Conservation (phyloP, 306 rosid genomes). For the Hippophae tibetana region DNA sequence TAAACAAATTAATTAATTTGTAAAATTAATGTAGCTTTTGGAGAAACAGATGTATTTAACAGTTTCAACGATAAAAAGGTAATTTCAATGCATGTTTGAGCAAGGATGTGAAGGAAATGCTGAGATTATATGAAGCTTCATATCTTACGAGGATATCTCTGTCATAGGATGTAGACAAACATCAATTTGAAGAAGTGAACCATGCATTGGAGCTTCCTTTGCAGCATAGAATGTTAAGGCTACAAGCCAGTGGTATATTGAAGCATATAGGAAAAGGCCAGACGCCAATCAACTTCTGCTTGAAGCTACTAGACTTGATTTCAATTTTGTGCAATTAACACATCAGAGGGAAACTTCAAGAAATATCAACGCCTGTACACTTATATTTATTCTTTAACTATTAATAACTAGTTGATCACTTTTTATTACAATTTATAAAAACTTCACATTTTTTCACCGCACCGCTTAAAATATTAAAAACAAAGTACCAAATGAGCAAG, state of each 20-base stretch:
- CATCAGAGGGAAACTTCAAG: constrained; percentile 32
- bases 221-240: constrained; percentile 31
- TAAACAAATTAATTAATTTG: not conserved
- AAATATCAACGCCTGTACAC: constrained; percentile 28
- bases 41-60: constrained; percentile 35
- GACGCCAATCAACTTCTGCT: constrained; percentile 21
- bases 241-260: constrained; percentile 44
- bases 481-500: too few relatives aligned
- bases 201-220: constrained; percentile 43
- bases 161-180: not conserved
- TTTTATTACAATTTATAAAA: too few relatives aligned
- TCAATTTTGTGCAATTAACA: constrained; percentile 38
- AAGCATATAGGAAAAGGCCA: constrained; percentile 25
- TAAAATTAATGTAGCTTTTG: not conserved
- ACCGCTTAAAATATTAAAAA: too few relatives aligned
- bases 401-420: not conserved
- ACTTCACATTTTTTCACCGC: too few relatives aligned
- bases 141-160: constrained; percentile 3
- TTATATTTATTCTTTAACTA: not conserved
- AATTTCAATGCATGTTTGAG: constrained; percentile 7
- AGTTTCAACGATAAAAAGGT: constrained; percentile 18
- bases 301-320: constrained; percentile 39
- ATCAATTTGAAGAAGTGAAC: constrained; percentile 16
- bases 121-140: constrained; percentile 49
- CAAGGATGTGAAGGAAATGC: constrained; percentile 37